A percentile compares a stretch with the other conserved stretches of the same genome.
These are phyloP conservation scores for Selaginella moellendorffii DNA, from an alignment of 75 land plant genomes.

Conservation along the genomic window DNA sequence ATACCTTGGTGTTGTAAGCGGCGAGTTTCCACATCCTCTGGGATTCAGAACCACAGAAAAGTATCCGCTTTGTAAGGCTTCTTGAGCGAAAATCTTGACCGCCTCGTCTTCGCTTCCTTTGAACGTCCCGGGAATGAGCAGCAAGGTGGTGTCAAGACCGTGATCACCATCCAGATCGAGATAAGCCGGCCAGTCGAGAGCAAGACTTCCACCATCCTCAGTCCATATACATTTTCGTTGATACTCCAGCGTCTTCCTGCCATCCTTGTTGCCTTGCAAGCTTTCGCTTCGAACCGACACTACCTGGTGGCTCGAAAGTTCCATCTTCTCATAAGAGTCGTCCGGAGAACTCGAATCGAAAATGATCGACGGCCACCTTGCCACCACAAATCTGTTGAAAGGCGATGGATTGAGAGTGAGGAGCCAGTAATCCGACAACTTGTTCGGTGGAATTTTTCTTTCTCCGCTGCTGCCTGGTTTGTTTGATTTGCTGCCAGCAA, in stretches of 20 bases:
- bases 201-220: constrained; percentile 75
- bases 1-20: constrained; percentile 79
- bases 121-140: constrained; percentile 74
- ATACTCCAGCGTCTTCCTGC: constrained; percentile 20
- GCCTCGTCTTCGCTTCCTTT: constrained; percentile 56
- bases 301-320: not conserved
- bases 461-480: too few relatives aligned
- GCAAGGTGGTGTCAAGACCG: constrained; percentile 59
- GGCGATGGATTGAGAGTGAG: constrained; percentile 64
- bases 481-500: too few relatives aligned
- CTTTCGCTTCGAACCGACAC: not conserved
- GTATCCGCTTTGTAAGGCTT: constrained; percentile 37
- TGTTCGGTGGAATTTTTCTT: too few relatives aligned
- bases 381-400: constrained; percentile 68
- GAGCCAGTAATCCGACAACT: constrained; percentile 46
- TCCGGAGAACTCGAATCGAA: constrained; percentile 24
- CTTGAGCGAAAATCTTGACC: constrained; percentile 36
- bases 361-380: constrained; percentile 70
- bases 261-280: not conserved
- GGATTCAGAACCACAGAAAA: constrained; percentile 96
- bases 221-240: constrained; percentile 59
- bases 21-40: constrained; percentile 89
- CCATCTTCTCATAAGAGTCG: constrained; percentile 31
- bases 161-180: constrained; percentile 61
- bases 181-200: constrained; percentile 85